phyloP scores from a whole-genome alignment of 1,284 basidiomycete species.

The Vanrija sp. region DNA sequence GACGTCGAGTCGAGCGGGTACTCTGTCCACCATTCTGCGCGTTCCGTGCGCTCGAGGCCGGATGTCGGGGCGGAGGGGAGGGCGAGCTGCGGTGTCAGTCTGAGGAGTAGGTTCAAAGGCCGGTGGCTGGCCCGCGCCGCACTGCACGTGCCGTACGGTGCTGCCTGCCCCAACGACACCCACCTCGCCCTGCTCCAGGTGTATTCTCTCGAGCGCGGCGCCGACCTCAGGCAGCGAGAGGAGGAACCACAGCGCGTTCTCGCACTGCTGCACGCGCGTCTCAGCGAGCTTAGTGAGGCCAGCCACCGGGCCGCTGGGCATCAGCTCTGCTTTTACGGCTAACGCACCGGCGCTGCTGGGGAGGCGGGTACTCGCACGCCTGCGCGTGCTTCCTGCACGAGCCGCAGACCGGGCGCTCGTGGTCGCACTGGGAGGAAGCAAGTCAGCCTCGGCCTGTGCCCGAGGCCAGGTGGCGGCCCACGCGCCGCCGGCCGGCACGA shows the following conservation, averaged over 20 bases:
- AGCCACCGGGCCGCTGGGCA: constrained; percentile 17
- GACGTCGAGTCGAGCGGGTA: constrained; percentile 3
- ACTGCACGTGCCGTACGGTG: too few relatives aligned
- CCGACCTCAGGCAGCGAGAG: constrained; percentile 15
- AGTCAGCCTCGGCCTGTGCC: not conserved
- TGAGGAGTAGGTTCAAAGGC: too few relatives aligned
- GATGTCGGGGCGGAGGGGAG: constrained; percentile 11
- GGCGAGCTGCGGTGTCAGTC: not conserved
- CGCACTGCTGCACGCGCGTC: constrained; percentile 17
- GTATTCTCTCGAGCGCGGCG: constrained; percentile 1
- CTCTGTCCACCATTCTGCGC: constrained; percentile 15
- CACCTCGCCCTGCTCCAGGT: too few relatives aligned
- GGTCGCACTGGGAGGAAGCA: constrained; percentile 20
- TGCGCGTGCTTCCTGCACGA: constrained; percentile 13
- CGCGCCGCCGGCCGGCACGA: not conserved
- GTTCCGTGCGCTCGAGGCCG: constrained; percentile 8
- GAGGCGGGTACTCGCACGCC: constrained; percentile 18
- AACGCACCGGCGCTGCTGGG: constrained; percentile 20
- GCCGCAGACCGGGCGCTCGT: constrained; percentile 17
- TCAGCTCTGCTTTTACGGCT: too few relatives aligned
- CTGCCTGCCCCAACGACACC: too few relatives aligned
- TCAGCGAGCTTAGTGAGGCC: constrained; percentile 18
- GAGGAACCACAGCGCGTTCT: constrained; percentile 19
- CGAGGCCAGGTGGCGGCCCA: not conserved
- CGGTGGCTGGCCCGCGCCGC: too few relatives aligned